Conservation (phyloP, 1,139 yeast genomes). For the Diutina sp. region DNA sequence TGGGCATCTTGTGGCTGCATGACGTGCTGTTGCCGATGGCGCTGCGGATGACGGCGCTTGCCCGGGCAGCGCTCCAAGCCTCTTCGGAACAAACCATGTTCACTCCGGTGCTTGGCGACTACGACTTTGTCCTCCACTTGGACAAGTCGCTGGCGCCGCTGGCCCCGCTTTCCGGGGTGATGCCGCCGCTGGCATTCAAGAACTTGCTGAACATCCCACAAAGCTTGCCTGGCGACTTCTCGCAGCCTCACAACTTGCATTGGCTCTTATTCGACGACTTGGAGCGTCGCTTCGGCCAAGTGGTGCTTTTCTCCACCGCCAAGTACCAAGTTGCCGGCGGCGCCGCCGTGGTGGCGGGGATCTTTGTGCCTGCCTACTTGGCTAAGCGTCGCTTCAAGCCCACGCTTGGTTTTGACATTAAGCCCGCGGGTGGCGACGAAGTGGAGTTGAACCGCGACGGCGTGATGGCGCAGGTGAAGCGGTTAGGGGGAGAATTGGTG, state of each 20-base stretch:
- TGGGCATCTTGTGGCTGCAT: conserved; percentile 77
- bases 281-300: conserved; percentile 40
- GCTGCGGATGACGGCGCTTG: conserved; percentile 74
- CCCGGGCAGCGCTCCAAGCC: conserved; percentile 50
- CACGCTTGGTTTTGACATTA: conserved; percentile 62
- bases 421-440: conserved; percentile 44
- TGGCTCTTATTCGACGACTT: conserved; percentile 42
- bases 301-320: conserved; percentile 48
- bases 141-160: conserved; percentile 24
- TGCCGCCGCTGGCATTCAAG: conserved; percentile 45
- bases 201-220: conserved; percentile 33
- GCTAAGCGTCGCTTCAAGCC: conserved; percentile 61
- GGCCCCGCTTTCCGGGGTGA: conserved; percentile 39
- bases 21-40: conserved; percentile 67
- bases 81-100: conserved; percentile 45
- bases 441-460: conserved; percentile 70
- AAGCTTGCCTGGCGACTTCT: conserved; percentile 33
- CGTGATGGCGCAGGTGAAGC: conserved; percentile 54
- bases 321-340: conserved; percentile 36
- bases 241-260: conserved; percentile 41
- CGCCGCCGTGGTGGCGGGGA: conserved; percentile 59
- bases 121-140: conserved; percentile 61
- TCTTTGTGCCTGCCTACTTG: conserved; percentile 57
- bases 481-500: conserved; percentile 57
- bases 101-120: conserved; percentile 74